Base-by-base conservation (phyloP, 2,329 filamentous ascomycete species). In the Aspergillus oerlinghausenensis region DNA sequence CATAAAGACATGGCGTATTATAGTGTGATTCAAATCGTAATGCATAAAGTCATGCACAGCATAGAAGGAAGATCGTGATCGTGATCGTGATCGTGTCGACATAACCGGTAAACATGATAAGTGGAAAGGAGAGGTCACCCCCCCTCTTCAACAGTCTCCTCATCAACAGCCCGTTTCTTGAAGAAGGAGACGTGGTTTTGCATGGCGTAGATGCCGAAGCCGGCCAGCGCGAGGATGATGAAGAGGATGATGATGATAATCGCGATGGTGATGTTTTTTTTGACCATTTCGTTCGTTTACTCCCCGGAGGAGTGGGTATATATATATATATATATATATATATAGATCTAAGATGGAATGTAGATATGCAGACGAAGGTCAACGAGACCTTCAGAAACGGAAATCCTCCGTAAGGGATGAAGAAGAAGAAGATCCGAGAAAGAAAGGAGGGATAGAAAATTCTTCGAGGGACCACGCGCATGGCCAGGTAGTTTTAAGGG, bases 211-310 rank as follows among this genome's bases (percentile, higher is more conserved):
- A 74, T 73, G 9, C 64, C 64, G 52, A 71, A 77, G 4, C 73
- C 76, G 43, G 74, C 72, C 26, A 76, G 57, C 21, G 74, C 75
- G 42, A 80, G 73, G 49, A 80, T 57, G 51, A 80, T 58, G 64
- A 80, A 80, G 54, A 80, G 70, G 48, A 78, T 59, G 62, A 80
- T 79, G 60, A 80, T 73, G 64, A 80, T 80, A 56, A 80, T 73
- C 14, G 78, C 78, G 59, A 80, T 77, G 62, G 76, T 70, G 63
- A 78, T 71, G 67, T 80, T 80, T 57, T 70, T 68, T 60, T 79
- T 65, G 21, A 77, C 70, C 71, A 77, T 79, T 52, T 63, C 72
- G 59, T 49, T 38, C 23, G n/a, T 50, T 53, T 25, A 19, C 2
- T 50, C 19, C 10, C 3, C 4, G 29, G 11, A 14, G 29, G 10